phyloP scores from a whole-genome alignment of 2,329 filamentous ascomycete species.

The Xylariaceae sp. region DNA sequence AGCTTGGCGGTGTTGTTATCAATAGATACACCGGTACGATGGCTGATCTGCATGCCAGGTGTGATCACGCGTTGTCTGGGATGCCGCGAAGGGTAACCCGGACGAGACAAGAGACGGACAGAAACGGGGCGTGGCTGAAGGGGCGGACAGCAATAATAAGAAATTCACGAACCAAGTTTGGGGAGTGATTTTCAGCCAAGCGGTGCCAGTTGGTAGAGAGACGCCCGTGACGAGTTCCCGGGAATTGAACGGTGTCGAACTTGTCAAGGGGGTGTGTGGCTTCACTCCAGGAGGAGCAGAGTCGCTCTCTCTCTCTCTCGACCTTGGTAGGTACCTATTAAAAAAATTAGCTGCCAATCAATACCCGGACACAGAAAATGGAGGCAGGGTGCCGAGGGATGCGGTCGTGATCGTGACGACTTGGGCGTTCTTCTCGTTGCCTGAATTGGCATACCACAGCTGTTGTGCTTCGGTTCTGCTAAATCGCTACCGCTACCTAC shows the following conservation, averaged over 20 bases:
- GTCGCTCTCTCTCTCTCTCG: neutral
- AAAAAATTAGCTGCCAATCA: neutral
- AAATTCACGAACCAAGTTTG: neutral
- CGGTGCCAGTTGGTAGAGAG: neutral
- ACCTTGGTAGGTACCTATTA: neutral
- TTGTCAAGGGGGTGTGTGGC: neutral
- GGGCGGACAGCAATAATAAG: neutral
- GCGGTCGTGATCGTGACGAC: neutral
- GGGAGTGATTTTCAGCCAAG: neutral
- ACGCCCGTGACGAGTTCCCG: no score
- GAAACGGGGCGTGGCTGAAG: neutral
- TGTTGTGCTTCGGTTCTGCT: neutral
- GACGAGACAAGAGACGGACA: slow-evolving; percentile 7
- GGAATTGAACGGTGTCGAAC: neutral
- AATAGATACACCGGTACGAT: slow-evolving; percentile 40
- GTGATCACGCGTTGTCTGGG: slow-evolving; percentile 48
- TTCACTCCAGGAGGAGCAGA: neutral
- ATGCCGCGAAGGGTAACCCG: neutral
- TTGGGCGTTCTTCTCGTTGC: neutral
- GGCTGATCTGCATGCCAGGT: slow-evolving; percentile 45
- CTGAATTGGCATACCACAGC: neutral
- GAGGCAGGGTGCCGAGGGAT: neutral
- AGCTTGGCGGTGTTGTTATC: slow-evolving; percentile 43
- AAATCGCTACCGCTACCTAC: neutral
- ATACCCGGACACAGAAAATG: neutral